Evolutionary conservation across 108 stramenopile species (phyloP).

Genomic region (Nitzschia palea): DNA sequence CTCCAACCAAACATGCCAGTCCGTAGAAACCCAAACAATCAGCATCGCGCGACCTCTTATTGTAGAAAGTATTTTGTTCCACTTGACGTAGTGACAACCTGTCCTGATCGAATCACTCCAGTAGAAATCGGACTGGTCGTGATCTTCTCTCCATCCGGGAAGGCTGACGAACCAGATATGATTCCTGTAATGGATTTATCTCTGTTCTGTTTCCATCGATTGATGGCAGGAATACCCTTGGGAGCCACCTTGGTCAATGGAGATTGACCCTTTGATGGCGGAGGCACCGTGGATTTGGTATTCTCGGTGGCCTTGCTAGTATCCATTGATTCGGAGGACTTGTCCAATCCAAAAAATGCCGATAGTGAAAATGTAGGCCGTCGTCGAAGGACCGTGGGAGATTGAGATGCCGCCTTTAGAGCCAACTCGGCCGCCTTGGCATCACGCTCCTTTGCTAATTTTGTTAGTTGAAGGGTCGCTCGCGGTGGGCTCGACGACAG

Average conservation of each 20-base stretch:
- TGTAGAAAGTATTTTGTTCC: slow-evolving; percentile 70
- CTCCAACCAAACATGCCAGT: too few species aligned
- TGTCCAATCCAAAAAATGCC: slow-evolving; percentile 5
- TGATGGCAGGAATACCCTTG: slow-evolving; percentile 40
- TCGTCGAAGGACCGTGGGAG: neutral
- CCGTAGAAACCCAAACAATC: neutral
- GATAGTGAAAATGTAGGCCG: slow-evolving; percentile 3
- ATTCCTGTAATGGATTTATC: slow-evolving; percentile 69
- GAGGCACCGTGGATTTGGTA: neutral
- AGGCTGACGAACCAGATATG: slow-evolving; percentile 61
- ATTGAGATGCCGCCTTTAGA: neutral
- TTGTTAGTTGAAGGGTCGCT: slow-evolving; percentile 7
- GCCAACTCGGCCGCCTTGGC: neutral
- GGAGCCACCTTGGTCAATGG: slow-evolving; percentile 25
- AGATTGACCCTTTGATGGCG: neutral
- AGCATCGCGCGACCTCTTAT: slow-evolving; percentile 9
- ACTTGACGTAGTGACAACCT: slow-evolving; percentile 68
- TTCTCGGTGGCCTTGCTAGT: neutral
- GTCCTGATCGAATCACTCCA: slow-evolving; percentile 49
- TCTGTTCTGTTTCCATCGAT: slow-evolving; percentile 56
- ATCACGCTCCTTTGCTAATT: neutral
- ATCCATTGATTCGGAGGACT: neutral
- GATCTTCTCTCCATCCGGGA: slow-evolving; percentile 59
- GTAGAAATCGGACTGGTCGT: slow-evolving; percentile 68
- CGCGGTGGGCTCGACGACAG: neutral